Percentiles rank a stretch among this genome's conserved stretches.
Conservation (phyloP, 2,329 filamentous ascomycete genomes). For the Septoria petroselini region DNA sequence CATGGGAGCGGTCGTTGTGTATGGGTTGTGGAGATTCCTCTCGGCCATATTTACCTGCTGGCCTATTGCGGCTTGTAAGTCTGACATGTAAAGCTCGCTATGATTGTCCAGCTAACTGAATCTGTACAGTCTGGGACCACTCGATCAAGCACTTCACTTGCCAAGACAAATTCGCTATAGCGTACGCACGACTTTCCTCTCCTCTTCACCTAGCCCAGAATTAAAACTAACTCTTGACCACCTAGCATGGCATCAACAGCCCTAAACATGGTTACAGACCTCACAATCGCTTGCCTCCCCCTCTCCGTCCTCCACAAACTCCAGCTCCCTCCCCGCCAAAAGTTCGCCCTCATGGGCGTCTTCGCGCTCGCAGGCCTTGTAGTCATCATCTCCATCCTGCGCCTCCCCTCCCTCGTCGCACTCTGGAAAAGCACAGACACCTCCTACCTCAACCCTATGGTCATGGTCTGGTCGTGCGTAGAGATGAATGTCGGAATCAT, state of each 20-base stretch:
- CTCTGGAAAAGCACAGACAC: conserved; percentile 29
- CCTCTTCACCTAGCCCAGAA: neutral
- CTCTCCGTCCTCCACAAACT: conserved; percentile 36
- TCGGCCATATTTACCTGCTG: conserved; percentile 43
- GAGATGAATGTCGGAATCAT: conserved; percentile 39
- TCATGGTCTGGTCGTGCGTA: conserved; percentile 36
- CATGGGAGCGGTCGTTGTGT: conserved; percentile 35
- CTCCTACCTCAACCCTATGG: conserved; percentile 33
- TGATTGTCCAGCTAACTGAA: conserved; percentile 35
- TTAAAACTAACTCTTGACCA: neutral
- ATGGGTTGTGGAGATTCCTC: conserved; percentile 36
- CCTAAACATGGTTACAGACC: conserved; percentile 40
- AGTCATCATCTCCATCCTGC: conserved; percentile 36
- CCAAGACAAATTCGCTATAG: conserved; percentile 15
- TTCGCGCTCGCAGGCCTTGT: conserved; percentile 37
- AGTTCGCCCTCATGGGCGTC: conserved; percentile 36
- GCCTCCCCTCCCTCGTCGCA: conserved; percentile 31
- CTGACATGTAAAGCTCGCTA: neutral
- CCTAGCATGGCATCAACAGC: conserved; percentile 36
- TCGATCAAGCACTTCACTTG: conserved; percentile 11
- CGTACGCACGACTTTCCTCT: conserved; percentile 16
- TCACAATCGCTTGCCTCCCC: conserved; percentile 37
- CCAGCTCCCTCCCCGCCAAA: conserved; percentile 34
- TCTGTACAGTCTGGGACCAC: conserved; percentile 24
- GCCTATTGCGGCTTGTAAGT: conserved; percentile 39